Percentiles rank a stretch among this genome's conserved stretches.
These are phyloP conservation scores for Gaeumannomyces tritici DNA, from an alignment of 2,329 filamentous ascomycete species.

Conservation along the genomic window DNA sequence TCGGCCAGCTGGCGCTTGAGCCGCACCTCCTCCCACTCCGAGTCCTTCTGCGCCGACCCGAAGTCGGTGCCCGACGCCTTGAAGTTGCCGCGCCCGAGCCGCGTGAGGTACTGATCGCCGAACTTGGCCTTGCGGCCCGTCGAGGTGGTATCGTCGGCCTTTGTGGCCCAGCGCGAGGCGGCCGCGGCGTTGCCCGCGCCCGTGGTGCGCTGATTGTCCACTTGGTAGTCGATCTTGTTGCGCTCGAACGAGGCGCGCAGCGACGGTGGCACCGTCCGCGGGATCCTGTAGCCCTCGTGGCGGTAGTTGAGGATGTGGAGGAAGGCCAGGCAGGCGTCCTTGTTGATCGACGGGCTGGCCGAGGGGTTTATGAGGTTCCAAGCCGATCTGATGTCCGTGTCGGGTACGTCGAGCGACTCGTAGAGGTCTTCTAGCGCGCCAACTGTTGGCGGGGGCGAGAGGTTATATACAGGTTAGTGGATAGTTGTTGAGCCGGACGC, in stretches of 20 bases:
- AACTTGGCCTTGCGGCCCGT: conserved; percentile 95
- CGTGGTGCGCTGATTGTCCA: conserved; percentile 63
- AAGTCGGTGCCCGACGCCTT: conserved; percentile 86
- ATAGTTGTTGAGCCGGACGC: not conserved
- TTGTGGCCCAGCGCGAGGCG: conserved; percentile 67
- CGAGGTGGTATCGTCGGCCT: conserved; percentile 67
- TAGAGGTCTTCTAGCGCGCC: conserved; percentile 74
- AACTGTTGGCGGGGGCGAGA: conserved; percentile 38
- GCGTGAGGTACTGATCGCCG: conserved; percentile 89
- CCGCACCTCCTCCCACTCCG: conserved; percentile 96
- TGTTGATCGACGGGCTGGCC: conserved; percentile 72
- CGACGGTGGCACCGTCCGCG: conserved; percentile 83
- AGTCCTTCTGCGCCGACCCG: conserved; percentile 62
- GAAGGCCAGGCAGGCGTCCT: conserved; percentile 90
- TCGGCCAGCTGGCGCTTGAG: conserved; percentile 88
- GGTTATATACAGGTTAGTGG: not conserved
- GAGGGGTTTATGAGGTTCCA: conserved; percentile 98
- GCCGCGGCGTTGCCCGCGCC: conserved; percentile 28
- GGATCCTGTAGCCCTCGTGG: conserved; percentile 91
- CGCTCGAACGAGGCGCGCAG: conserved; percentile 86
- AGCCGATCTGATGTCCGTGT: conserved; percentile 76
- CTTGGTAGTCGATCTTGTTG: conserved; percentile 92
- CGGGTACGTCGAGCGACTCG: conserved; percentile 63
- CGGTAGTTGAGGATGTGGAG: conserved; percentile 94
- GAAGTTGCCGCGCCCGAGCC: conserved; percentile 76